Evolutionary conservation across 2,329 filamentous ascomycete species (phyloP), one percentile per base, ranked within the genome.

Genomic region (Trichophyton mentagrophytes): DNA sequence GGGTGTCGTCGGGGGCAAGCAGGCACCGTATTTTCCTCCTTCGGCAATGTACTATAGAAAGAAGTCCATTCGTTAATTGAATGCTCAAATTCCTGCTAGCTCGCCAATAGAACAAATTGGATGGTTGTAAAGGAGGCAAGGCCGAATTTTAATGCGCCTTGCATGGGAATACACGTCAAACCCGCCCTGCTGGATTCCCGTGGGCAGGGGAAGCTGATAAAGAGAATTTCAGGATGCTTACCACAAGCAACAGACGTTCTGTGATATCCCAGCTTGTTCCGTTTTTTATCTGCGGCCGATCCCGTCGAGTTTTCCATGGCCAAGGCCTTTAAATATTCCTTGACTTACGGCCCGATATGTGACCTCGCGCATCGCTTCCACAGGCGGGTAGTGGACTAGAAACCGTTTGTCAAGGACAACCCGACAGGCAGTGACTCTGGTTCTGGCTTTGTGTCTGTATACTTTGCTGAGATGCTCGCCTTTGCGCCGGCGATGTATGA

Each of bases 191-290:
- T 36, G 33, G 1, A 36, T 36, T 49, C 17, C 27, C 49, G 17
- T 17, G 60, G 27, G 25, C 25, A 20, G 20, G 59, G 7, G 17
- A 27, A 27, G 56, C 33, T 58, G 8, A 22, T 60, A 15, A 15
- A 60, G 38, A 61, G 42, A 46, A 20, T 57, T 40, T 51, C 44
- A 53, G 60, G 63, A 47, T 61, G 85, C 91, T 83, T 82, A 97
- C 92, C 88, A 78, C 92, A 97, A 67, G 92, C 93, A 67, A 96
- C 89, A 51, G 91, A 95, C 40, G 90, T 96, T 69, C 92, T 85
- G 77, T 96, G 92, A 72, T 97, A 97, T 44, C 92, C 92, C 63
- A 97, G 80, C 75, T 95, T 96, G 74, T 96, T 96, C 70, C 91
- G 85, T 70, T 85, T 83, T 71, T 87, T 88, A 67, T 87, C 83